Base-by-base conservation (phyloP, 2,329 filamentous ascomycete species). In the Nectriaceae sp. region DNA sequence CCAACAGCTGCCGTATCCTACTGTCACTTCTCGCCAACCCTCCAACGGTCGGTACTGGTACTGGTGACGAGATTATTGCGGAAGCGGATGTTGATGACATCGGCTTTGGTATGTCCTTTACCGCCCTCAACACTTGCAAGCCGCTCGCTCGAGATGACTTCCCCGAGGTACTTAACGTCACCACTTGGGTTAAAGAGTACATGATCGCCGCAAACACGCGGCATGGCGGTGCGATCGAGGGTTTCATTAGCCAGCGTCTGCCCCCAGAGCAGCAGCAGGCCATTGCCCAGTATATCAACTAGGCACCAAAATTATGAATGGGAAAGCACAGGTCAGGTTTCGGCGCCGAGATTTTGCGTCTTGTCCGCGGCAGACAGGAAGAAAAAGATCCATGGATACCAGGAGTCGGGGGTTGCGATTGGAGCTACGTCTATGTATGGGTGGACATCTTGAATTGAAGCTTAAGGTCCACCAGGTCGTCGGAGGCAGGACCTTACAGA, bases 11-110 rank as follows among this genome's bases (percentile, higher is more conserved):
- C 65, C 89, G 93, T 65, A 85, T 88, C n/a, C 78, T 99, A 50
- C 80, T 99, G 36, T 90, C 93, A 60, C 79, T 97, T 13, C 79
- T 99, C 6, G 87, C 93, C 65, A 95, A 96, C 70, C 90, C 93
- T 21, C 92, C 93, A 2, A 72, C 75, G 29, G 81, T 93, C 4
- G 73, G 80, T 5, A 73, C 76, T 15, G 82, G 86, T 2, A 74
- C 79, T 29, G 85, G 87, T 48, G 86, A 90, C 55, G 90, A 95
- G 57, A 74, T 89, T 42, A 86, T 96, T 54, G 82, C 84, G 11
- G 94, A 97, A 66, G 86, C 90, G 3, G 93, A 97, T 62, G 89
- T 96, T 21, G 94, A 99, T 62, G 94, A 99, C 67, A 85, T 97
- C 57, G 87, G 90, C 21, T 99, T 99, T 64, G 94, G 94, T 21